phyloP scores from a whole-genome alignment of 352 stramenopile genomes.

The Globisporangium viniferum region DNA sequence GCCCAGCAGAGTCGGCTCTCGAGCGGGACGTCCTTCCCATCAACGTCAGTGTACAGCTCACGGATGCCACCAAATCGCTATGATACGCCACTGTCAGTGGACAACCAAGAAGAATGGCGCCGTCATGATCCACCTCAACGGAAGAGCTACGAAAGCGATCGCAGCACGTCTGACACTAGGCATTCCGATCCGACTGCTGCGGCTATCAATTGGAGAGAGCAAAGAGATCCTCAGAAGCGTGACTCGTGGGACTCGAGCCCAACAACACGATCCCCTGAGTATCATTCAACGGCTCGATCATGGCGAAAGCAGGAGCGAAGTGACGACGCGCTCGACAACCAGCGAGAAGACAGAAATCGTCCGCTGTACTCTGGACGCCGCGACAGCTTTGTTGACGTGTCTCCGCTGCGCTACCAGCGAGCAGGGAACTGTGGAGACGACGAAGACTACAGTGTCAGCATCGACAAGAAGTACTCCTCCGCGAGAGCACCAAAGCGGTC shows the following conservation, averaged over 20 bases:
- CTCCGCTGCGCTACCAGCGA: constrained; percentile 2
- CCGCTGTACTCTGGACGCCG: neutral
- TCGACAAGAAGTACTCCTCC: neutral
- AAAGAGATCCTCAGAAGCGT: neutral
- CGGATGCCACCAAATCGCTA: constrained; percentile 11
- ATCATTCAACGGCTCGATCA: neutral
- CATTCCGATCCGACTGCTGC: neutral
- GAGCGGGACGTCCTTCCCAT: neutral
- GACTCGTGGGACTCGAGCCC: neutral
- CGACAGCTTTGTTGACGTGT: constrained; percentile 7
- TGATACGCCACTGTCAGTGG: neutral
- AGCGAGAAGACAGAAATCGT: neutral
- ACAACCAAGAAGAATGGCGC: constrained; percentile 7
- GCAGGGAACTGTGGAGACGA: neutral
- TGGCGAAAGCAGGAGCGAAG: neutral
- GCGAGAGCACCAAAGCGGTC: neutral
- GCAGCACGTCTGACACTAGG: neutral
- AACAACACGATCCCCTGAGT: neutral
- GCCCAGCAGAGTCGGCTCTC: neutral
- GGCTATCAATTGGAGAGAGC: neutral
- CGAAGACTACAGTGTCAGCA: neutral
- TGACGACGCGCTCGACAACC: neutral
- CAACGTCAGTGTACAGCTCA: neutral
- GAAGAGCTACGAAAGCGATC: neutral
- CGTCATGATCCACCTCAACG: neutral